Percentiles rank a stretch among this genome's conserved stretches.
Conservation (phyloP, 129 eudicot genomes). For the Artemisia argyi region DNA sequence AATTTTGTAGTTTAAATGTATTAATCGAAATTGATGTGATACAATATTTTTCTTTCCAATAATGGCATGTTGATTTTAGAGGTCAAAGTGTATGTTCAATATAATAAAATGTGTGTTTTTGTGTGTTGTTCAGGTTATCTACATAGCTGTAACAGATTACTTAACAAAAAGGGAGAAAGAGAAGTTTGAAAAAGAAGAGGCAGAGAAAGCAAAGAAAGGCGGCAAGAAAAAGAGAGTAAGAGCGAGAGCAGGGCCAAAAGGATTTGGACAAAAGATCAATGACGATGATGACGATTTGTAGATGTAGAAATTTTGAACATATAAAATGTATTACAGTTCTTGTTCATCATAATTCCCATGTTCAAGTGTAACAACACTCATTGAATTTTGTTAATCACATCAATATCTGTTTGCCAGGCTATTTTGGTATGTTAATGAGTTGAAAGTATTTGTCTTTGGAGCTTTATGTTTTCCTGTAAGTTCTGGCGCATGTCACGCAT, state of each 20-base stretch:
- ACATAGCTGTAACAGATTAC: slow-evolving; percentile 80
- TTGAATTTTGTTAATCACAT: slow-evolving; percentile 9
- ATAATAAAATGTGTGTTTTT: slow-evolving; percentile 13
- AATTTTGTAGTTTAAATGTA: slow-evolving; percentile 9
- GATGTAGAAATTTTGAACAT: slow-evolving; percentile 9
- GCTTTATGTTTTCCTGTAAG: neutral
- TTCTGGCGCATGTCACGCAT: slow-evolving; percentile 7
- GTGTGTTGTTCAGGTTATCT: slow-evolving; percentile 54
- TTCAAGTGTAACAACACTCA: neutral
- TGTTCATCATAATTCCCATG: slow-evolving; percentile 3
- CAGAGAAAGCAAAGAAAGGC: slow-evolving; percentile 57
- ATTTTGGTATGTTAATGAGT: neutral
- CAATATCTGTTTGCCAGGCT: neutral
- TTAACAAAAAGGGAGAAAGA: slow-evolving; percentile 74
- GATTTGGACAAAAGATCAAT: slow-evolving; percentile 57
- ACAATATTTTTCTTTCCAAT: neutral
- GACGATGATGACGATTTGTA: slow-evolving; percentile 40
- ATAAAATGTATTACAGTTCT: slow-evolving; percentile 8
- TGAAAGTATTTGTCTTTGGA: too few species aligned
- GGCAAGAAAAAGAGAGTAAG: slow-evolving; percentile 48
- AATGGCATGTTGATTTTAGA: neutral
- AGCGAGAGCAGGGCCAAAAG: slow-evolving; percentile 57
- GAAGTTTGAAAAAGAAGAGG: slow-evolving; percentile 71
- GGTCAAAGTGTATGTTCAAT: neutral
- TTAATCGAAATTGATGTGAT: neutral